phyloP scores from a whole-genome alignment of 768 basidiomycete genomes.

The Trametes elegans region DNA sequence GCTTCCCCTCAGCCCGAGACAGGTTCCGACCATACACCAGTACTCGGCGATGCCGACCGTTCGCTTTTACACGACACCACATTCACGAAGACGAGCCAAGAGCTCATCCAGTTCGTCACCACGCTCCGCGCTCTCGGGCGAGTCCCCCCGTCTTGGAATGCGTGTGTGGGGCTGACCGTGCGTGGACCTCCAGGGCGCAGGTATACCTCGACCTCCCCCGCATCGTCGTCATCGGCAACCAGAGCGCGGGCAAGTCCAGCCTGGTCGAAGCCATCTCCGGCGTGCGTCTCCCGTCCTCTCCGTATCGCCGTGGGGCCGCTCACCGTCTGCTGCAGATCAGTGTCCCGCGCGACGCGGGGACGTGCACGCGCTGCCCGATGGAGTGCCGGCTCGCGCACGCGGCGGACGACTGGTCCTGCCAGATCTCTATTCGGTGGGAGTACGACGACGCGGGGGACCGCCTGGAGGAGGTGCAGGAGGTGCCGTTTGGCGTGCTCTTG shows the following conservation, averaged over 20 bases:
- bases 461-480: slow-evolving; percentile 26
- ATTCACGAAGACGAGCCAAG: not conserved
- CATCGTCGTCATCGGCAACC: slow-evolving; percentile 52
- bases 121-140: slow-evolving; percentile 1
- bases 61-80: not conserved
- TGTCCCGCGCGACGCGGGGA: slow-evolving; percentile 48
- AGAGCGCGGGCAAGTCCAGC: slow-evolving; percentile 48
- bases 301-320: not conserved
- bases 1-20: not conserved
- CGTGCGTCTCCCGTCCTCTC: slow-evolving; percentile 25
- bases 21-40: too few relatives aligned
- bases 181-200: slow-evolving; percentile 35
- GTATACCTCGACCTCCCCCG: slow-evolving; percentile 47
- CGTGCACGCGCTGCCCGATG: slow-evolving; percentile 42
- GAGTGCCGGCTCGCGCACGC: slow-evolving; percentile 33
- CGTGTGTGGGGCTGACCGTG: not conserved
- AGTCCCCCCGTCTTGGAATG: not conserved
- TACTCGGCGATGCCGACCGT: not conserved
- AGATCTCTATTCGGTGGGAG: slow-evolving; percentile 43
- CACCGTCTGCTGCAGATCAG: slow-evolving; percentile 35
- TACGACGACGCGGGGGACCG: slow-evolving; percentile 32
- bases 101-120: slow-evolving; percentile 5
- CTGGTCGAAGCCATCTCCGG: slow-evolving; percentile 51
- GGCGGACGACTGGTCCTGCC: slow-evolving; percentile 31
- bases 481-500: slow-evolving; percentile 43